Conservation (phyloP, 345 rosid species). For the Citrus glauca region DNA sequence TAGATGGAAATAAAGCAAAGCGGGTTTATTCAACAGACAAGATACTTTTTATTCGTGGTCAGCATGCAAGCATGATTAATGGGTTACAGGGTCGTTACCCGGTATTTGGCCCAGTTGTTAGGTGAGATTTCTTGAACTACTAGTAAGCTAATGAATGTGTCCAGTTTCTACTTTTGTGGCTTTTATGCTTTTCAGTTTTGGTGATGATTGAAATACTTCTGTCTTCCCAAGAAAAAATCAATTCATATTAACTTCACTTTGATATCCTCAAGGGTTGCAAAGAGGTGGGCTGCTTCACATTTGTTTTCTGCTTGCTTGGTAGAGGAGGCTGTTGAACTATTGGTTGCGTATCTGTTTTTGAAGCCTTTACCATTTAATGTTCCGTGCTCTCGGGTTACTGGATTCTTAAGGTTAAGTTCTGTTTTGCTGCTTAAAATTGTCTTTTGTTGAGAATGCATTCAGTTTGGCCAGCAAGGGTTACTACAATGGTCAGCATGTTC, state of each 20-base stretch:
- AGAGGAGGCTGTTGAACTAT: conserved; percentile 82
- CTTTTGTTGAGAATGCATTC: not conserved
- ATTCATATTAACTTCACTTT: not conserved
- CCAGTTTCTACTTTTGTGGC: not conserved
- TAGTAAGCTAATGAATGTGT: conserved; percentile 6
- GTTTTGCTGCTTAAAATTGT: not conserved
- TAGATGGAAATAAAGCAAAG: conserved; percentile 58
- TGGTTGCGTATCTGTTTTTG: conserved; percentile 79
- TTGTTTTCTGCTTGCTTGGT: conserved; percentile 83
- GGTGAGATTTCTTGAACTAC: conserved; percentile 34
- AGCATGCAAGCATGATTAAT: conserved; percentile 95
- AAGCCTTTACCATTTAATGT: conserved; percentile 70
- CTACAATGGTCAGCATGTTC: not conserved
- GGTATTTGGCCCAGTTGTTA: conserved; percentile 67
- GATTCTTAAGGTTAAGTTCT: conserved; percentile 68
- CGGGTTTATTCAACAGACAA: conserved; percentile 55
- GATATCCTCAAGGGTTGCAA: conserved; percentile 65
- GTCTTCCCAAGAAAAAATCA: not conserved
- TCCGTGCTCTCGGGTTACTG: conserved; percentile 81
- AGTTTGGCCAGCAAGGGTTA: not conserved
- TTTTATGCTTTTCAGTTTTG: not conserved
- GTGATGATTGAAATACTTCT: not conserved
- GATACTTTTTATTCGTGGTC: conserved; percentile 64
- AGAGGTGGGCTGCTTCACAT: conserved; percentile 92
- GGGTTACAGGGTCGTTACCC: conserved; percentile 70